A percentile compares a stretch with the other conserved stretches of the same genome.
These are phyloP conservation scores for Kandelia obovata DNA, from an alignment of 345 rosid genomes.

Conservation along the genomic window DNA sequence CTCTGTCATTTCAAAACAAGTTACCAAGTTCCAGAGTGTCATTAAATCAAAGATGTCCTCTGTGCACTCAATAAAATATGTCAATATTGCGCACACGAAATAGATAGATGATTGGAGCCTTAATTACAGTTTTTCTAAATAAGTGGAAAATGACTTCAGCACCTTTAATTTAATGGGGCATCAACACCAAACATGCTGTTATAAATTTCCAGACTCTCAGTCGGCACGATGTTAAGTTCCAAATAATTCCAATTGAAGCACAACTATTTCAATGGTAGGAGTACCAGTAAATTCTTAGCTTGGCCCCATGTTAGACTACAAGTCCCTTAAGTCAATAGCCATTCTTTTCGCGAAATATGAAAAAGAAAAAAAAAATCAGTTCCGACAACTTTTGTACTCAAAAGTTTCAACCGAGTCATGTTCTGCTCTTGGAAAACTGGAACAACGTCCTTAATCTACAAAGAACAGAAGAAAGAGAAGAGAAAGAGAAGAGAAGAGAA, in stretches of 20 bases:
- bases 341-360: conserved; percentile 8
- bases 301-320: conserved; percentile 21
- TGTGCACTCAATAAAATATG: no score
- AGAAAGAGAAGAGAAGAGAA: no score
- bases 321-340: conserved; percentile 17
- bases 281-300: conserved; percentile 23
- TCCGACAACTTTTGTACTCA: neutral
- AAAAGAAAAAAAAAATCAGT: conserved; percentile 3
- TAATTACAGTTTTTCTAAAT: neutral
- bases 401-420: conserved; percentile 6
- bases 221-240: neutral
- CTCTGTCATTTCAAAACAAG: conserved; percentile 37
- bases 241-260: neutral
- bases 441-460: conserved; percentile 9
- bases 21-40: conserved; percentile 1
- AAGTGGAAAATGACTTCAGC: neutral
- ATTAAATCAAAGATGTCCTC: neutral
- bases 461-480: neutral
- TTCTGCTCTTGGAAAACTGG: conserved; percentile 18
- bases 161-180: neutral
- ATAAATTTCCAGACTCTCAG: neutral
- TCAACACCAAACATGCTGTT: neutral
- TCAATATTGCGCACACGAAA: neutral
- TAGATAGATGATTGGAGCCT: neutral
- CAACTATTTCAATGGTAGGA: conserved; percentile 23